These are phyloP conservation scores for Cladosporium sp. DNA, from an alignment of 2,329 filamentous ascomycete genomes.

Conservation along the genomic window DNA sequence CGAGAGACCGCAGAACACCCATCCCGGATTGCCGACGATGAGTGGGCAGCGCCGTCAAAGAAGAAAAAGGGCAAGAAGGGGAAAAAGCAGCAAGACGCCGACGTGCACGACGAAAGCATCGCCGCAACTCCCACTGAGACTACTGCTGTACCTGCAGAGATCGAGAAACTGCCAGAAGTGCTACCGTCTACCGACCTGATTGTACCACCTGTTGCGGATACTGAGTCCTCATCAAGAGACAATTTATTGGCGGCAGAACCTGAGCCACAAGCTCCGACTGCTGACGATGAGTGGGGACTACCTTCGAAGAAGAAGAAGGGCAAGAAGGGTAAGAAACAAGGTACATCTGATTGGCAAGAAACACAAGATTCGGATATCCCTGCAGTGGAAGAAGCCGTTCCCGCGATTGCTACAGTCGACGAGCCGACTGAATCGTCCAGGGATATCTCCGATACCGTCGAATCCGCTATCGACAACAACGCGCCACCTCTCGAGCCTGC, in stretches of 20 bases:
- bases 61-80: constrained; percentile 32
- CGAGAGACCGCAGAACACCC: neutral
- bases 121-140: neutral
- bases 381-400: neutral
- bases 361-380: neutral
- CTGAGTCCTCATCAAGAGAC: no score
- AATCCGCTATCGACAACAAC: neutral
- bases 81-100: constrained; percentile 19
- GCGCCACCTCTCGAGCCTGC: neutral
- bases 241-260: no score
- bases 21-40: constrained; percentile 16
- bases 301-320: constrained; percentile 25
- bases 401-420: neutral
- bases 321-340: constrained; percentile 29
- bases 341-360: neutral
- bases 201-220: no score
- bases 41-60: constrained; percentile 15
- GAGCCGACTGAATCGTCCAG: neutral
- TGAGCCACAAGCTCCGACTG: constrained; percentile 2
- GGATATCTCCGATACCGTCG: neutral
- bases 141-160: neutral
- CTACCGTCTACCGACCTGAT: no score
- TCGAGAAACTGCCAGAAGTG: no score
- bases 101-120: neutral
- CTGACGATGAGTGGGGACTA: constrained; percentile 16